Base-by-base conservation (phyloP, 2,329 filamentous ascomycete species). In the Aspergillus pseudonomiae region DNA sequence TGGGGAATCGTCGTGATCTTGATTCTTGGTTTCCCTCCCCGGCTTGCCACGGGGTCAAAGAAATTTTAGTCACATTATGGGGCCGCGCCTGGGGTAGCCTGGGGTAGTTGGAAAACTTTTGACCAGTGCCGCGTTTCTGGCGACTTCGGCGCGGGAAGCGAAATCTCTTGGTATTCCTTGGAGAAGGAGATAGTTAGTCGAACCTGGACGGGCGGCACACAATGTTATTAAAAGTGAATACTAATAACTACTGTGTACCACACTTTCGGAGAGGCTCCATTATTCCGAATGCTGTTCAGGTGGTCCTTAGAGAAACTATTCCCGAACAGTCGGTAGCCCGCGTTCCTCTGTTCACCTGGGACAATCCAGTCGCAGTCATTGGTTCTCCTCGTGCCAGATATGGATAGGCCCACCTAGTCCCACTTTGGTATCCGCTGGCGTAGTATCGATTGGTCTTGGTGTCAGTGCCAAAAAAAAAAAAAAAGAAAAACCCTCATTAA, bases 361-460 rank as follows among this genome's bases (percentile, higher is more conserved):
- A 36, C 16, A 30, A 26, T 28, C 30, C 11, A 28, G 14, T 9
- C 24, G 24, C 34, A 6, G 28, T 39, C 16, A 41, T 57, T 62
- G 45, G 61, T 30, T n/a, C 32, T 50, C 32, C 55, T 16, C 19
- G 21, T 45, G 16, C 36, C 24, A 50, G 24, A 50, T 3, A 30
- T 48, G 45, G 39, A 32, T 57, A 36, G 36, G n/a, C 34, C 10
- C 48, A 43, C 19, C 64, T 61, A 64, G 67, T 62, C 67, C 68
- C 67, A 67, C 65, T 62, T 63, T 21, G 36, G 68, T 61, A 66
- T 68, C 68, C 68, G 65, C 63, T 59, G 30, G 21, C n/a, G 6
- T 32, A 21, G 21, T 30, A 36, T 46, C 60, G 52, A 70, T 70
- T 70, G 65, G 67, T 10, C 36, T 48, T 50, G 32, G 19, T 36